Base-by-base conservation (phyloP, 441 rosid species). In the Gossypium laxum region DNA sequence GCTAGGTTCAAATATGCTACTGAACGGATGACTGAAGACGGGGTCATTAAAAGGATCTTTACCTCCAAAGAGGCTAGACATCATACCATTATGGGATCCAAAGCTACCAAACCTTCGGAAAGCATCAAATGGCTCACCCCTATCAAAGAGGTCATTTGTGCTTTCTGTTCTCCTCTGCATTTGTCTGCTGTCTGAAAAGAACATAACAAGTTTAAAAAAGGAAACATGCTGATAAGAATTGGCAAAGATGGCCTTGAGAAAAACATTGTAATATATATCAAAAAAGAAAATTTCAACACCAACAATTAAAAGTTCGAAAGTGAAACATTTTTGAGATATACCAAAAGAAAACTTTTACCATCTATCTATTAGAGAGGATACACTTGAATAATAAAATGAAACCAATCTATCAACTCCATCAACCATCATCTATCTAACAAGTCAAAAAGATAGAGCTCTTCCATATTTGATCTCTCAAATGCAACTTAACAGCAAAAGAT, bases 31-130 rank as follows among this genome's bases (percentile, higher is more conserved):
- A 60, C 85, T 80, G 70, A 91, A 87, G 79, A 93, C 85, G 0
- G 87, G 89, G 18, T 91, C 92, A 66, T 91, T 86, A 74, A 91
- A 93, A 55, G 89, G 92, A 85, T 88, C 89, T 74, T 86, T 79
- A 14, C 82, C 83, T 48, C 96, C 87, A 80, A 83, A 87, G 15
- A 87, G 67, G 58, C 88, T 72, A 47, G 85, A 78, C 73, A 71
- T 83, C 81, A 74, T 72, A 24, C 79, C 75, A 48, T 79, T 65
- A 26, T 21, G 58, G 14, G 55, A 60, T 72, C 86, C 79, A 67
- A 84, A 78, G 69, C 81, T 21, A 2, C 85, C 86, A 66, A 81
- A 75, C 43, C 79, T 76, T 0, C 11, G 50, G 58, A 80, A 83
- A 47, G 61, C 72, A 8, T 82, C 73, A 38, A 82, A 89, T 8